Conservation (phyloP, 768 basidiomycete genomes). For the Polyporus arcularius region DNA sequence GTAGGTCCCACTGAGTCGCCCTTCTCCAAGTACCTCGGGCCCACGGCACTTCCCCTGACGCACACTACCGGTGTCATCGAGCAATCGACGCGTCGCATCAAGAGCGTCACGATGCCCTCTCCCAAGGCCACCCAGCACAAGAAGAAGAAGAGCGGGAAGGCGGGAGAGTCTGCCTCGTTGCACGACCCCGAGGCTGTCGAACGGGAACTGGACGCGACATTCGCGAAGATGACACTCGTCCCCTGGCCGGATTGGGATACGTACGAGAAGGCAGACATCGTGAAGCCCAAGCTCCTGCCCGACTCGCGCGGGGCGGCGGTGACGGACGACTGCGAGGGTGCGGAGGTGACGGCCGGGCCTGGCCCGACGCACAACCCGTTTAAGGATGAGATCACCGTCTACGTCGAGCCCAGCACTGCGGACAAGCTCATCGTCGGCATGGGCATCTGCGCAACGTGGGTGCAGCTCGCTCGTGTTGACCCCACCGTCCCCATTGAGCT, state of each 20-base stretch:
- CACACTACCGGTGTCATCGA: constrained; percentile 70
- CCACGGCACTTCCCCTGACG: constrained; percentile 57
- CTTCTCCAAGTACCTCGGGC: constrained; percentile 52
- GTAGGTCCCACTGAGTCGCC: constrained; percentile 19
- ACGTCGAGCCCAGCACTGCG: constrained; percentile 49
- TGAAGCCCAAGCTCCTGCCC: constrained; percentile 34
- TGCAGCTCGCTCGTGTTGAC: constrained; percentile 56
- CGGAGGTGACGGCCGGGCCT: constrained; percentile 1
- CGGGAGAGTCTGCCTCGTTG: neutral
- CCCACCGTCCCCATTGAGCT: constrained; percentile 15
- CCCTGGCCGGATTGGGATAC: constrained; percentile 52
- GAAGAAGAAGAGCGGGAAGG: constrained; percentile 13
- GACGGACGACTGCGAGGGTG: constrained; percentile 19
- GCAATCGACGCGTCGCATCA: constrained; percentile 59
- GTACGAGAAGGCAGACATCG: constrained; percentile 40
- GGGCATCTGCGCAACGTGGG: constrained; percentile 66
- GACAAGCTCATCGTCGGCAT: constrained; percentile 51
- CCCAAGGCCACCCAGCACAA: constrained; percentile 14
- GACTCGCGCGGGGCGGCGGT: constrained; percentile 41
- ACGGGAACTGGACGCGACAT: constrained; percentile 44
- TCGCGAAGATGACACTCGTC: constrained; percentile 52
- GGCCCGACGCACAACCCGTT: constrained; percentile 47
- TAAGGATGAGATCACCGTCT: constrained; percentile 59
- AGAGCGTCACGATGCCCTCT: constrained; percentile 44
- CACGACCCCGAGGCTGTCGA: constrained; percentile 40